phyloP scores from a whole-genome alignment of 164 flowering plant genomes.

The Cinnamomum micranthum region DNA sequence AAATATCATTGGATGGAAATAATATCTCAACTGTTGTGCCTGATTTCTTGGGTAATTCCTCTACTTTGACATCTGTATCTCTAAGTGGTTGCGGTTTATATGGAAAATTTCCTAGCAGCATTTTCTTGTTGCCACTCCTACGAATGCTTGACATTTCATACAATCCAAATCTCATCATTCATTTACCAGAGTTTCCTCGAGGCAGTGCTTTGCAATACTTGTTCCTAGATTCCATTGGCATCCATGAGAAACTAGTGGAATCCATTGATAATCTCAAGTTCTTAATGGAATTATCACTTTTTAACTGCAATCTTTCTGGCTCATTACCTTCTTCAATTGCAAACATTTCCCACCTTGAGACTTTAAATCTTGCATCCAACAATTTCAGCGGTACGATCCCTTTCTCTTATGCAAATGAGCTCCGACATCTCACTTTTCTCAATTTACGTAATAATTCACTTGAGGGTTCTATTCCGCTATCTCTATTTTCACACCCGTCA shows the following conservation, averaged over 20 bases:
- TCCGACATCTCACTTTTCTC: not conserved
- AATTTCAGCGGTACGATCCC: not conserved
- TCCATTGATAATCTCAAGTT: slow-evolving; percentile 21
- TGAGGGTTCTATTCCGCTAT: not conserved
- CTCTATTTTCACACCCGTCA: not conserved
- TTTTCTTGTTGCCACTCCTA: slow-evolving; percentile 22
- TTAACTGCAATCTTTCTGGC: slow-evolving; percentile 28
- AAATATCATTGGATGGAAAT: slow-evolving; percentile 22
- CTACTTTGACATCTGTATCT: slow-evolving; percentile 21
- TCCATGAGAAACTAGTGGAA: not conserved
- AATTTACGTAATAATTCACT: too few relatives aligned
- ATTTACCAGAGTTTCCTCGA: slow-evolving; percentile 29
- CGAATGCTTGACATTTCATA: slow-evolving; percentile 17
- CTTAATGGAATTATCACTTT: slow-evolving; percentile 25
- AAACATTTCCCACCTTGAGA: not conserved
- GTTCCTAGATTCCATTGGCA: not conserved
- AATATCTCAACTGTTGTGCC: slow-evolving; percentile 25
- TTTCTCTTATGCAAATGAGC: not conserved
- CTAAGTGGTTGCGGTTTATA: slow-evolving; percentile 19
- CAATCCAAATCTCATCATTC: slow-evolving; percentile 21
- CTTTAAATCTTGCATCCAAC: not conserved
- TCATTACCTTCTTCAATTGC: slow-evolving; percentile 32
- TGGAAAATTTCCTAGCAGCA: slow-evolving; percentile 25
- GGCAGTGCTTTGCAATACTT: not conserved
- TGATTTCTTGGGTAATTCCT: slow-evolving; percentile 24